Evolutionary conservation across 192 early-diverging fungal species (phyloP).

Genomic region (Neocallimastix lanati): DNA sequence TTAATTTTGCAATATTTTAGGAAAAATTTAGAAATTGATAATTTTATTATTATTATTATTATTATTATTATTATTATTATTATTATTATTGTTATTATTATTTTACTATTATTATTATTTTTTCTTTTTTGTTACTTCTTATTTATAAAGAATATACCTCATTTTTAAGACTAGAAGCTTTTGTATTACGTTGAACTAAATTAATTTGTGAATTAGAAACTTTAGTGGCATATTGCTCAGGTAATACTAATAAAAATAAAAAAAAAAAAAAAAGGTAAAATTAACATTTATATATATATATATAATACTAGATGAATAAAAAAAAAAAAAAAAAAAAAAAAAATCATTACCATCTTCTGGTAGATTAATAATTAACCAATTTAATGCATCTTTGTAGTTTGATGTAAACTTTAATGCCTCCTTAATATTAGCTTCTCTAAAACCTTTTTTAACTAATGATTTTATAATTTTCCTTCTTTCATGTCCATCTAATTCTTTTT

Average conservation of each 20-base stretch:
- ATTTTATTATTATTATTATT: too few species aligned
- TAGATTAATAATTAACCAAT: conserved; percentile 83
- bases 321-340: neutral
- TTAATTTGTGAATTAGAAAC: neutral
- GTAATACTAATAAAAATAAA: neutral
- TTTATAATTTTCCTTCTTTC: conserved; percentile 3
- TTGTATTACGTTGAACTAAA: neutral
- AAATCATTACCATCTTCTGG: conserved; percentile 56
- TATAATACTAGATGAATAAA: neutral
- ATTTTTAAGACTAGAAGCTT: neutral
- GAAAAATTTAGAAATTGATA: too few species aligned
- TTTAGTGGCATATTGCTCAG: neutral
- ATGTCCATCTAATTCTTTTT: conserved; percentile 9
- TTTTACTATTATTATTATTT: too few species aligned
- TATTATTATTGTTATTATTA: too few species aligned
- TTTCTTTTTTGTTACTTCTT: too few species aligned
- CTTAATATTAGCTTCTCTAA: conserved; percentile 44
- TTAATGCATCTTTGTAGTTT: conserved; percentile 28
- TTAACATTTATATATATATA: too few species aligned
- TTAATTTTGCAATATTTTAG: too few species aligned
- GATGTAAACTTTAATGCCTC: conserved; percentile 48
- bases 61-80: too few species aligned
- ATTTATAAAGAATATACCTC: too few species aligned
- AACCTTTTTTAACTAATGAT: conserved; percentile 39
- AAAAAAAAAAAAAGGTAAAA: too few species aligned